Evolutionary conservation across 352 stramenopile species (phyloP), one percentile per base, ranked within the genome.

Genomic region (Globisporangium perplexum): DNA sequence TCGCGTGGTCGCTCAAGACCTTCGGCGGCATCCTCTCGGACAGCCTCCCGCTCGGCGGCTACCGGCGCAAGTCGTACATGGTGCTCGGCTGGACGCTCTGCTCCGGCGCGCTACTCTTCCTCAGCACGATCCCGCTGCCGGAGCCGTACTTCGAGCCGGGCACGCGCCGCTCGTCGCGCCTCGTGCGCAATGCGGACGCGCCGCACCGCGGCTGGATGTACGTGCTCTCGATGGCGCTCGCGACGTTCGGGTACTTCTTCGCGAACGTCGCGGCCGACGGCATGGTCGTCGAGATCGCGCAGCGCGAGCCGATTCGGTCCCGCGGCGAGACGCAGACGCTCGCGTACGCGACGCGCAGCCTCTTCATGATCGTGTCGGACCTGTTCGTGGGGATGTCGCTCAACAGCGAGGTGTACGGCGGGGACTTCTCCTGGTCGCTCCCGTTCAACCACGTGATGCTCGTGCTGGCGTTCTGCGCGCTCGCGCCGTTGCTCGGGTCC

Each of bases 231-330:
- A 85, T 96, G 71, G 76, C 86, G 17, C 22, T 93, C 11, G 87
- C 84, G 0, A 95, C 82, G 22, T 63, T 95, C 14, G 88, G 88
- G 1, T 95, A 91, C 49, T 87, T 96, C 35, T 73, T 95, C 49
- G 83, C 86, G 5, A 91, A 95, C 64, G 78, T 93, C 0, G 77
- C 85, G 26, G 76, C 81, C 17, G 88, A 97, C 63, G 88, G 76
- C 0, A 72, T 93, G 48, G 64, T 89, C 38, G 78, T 96, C 26
- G 77, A 91, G 47, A 59, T 86, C 24, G 74, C 69, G 0, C 80
- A 93, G 44, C 65, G 82, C 24, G 83, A 93, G 39, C 70, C 80
- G 12, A 58, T 88, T 23, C 42, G 50, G 4, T 68, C 58, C 2
- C 75, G 79, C 28, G 82, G 82, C 47, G 66, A 76, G 35, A 82